These are phyloP conservation scores for Hordeum marinum DNA, from an alignment of 176 grass and related monocot genomes.

Conservation along the genomic window DNA sequence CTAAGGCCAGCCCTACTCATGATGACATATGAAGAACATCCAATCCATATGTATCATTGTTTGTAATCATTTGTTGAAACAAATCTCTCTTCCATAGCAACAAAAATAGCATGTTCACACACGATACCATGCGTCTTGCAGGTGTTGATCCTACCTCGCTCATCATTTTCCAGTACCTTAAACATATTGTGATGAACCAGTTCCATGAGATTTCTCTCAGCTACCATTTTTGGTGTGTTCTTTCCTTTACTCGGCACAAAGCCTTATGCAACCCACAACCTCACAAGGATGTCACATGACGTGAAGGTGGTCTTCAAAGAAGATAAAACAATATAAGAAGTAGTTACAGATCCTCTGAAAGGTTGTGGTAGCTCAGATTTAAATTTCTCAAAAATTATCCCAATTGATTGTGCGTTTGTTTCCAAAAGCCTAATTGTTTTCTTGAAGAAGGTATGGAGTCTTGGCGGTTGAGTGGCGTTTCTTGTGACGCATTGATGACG, in stretches of 20 bases:
- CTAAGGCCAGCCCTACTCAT: no score
- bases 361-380: constrained; percentile 27
- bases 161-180: neutral
- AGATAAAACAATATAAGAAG: constrained; percentile 27
- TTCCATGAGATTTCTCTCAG: constrained; percentile 28
- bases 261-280: constrained; percentile 27
- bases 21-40: constrained; percentile 18
- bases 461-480: no score
- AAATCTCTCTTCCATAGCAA: constrained; percentile 32
- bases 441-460: neutral
- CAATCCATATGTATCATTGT: neutral
- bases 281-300: constrained; percentile 3
- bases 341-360: constrained; percentile 15
- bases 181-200: constrained; percentile 15
- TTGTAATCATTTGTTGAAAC: neutral
- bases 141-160: neutral
- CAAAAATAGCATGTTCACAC: constrained; percentile 9
- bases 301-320: constrained; percentile 10
- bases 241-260: constrained; percentile 6
- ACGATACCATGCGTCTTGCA: constrained; percentile 40
- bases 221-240: constrained; percentile 15
- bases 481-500: no score
- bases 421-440: constrained; percentile 20
- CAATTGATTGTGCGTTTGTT: constrained; percentile 40
- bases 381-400: constrained; percentile 18